A percentile compares a stretch with the other conserved stretches of the same genome.
These are phyloP conservation scores for Starmera stellimalicola DNA, from an alignment of 1,139 yeast genomes.

Conservation along the genomic window DNA sequence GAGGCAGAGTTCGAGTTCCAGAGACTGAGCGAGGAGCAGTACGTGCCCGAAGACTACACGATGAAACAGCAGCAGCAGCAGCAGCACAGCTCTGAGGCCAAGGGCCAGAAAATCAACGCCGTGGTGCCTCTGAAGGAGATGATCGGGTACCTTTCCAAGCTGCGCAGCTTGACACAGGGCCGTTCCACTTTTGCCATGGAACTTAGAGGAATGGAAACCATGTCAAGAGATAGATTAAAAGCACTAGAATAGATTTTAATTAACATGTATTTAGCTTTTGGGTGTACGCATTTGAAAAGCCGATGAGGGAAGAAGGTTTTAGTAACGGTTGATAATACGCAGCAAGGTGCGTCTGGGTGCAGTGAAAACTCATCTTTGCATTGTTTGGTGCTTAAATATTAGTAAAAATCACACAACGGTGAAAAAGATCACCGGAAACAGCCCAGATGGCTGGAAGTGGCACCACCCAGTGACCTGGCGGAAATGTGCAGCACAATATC, in stretches of 20 bases:
- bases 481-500: no score
- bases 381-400: no score
- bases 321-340: no score
- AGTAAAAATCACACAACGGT: no score
- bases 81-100: slow-evolving; percentile 19
- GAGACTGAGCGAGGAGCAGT: slow-evolving; percentile 41
- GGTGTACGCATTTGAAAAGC: no score
- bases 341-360: no score
- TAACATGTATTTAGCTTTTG: slow-evolving; percentile 4
- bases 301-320: no score
- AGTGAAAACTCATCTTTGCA: no score
- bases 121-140: slow-evolving; percentile 80
- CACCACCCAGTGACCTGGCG: no score
- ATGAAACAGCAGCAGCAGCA: slow-evolving; percentile 6
- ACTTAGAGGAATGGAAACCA: slow-evolving; percentile 62
- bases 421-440: no score
- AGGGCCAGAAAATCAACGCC: slow-evolving; percentile 53
- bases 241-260: slow-evolving; percentile 21
- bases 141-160: slow-evolving; percentile 75
- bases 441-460: no score
- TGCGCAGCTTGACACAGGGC: slow-evolving; percentile 85
- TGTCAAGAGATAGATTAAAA: slow-evolving; percentile 37
- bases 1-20: slow-evolving; percentile 35
- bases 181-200: slow-evolving; percentile 78
- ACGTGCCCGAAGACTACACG: slow-evolving; percentile 51